Evolutionary conservation across 2,329 filamentous ascomycete species (phyloP), one percentile per base, ranked within the genome.

Genomic region (Parasarocladium wereldwijsianum): DNA sequence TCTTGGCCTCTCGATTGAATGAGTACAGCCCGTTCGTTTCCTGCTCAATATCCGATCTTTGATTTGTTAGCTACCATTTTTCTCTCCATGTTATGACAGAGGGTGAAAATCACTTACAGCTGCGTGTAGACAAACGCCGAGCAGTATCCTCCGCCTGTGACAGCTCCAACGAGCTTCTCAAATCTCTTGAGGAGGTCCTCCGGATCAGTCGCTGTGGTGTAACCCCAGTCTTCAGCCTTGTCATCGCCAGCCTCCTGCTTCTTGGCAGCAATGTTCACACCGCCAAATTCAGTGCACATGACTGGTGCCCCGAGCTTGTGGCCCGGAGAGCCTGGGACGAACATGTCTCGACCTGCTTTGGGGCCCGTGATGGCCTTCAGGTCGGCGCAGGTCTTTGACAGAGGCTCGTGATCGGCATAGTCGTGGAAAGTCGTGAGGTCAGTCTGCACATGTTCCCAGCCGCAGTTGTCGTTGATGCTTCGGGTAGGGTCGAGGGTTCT

Each of bases 391-490:
- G 65, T 68, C 34, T 62, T 52, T 5, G 62, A 55, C 6, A 80
- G 58, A 14, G 60, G 63, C 0, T 63, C 55, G 0, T 57, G 67
- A 40, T 78, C 73, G 12, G 59, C 56, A 43, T 79, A 80, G 46
- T 79, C 73, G 45, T 79, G 75, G 54, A 75, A 80, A 0, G 74
- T 77, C 15, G 66, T 70, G 3, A 79, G 51, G 39, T 79, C 74
- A 0, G 68, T 74, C 8, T 58, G 40, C 5, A 78, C 71, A 37
- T 78, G 73, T 42, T 79, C 72, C 75, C 75, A 79, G 19, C 75
- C 75, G 38, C 74, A 79, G 47, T 80, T 79, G 46, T 79, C 74
- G 42, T 79, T 80, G 42, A 80, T 60, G 11, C 71, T 71, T 5
- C 75, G 54, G 0, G 66, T 76, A 2, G 67, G 59, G 38, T 80